phyloP scores from a whole-genome alignment of 495 filamentous ascomycete species.

The Wilcoxina mikolae region DNA sequence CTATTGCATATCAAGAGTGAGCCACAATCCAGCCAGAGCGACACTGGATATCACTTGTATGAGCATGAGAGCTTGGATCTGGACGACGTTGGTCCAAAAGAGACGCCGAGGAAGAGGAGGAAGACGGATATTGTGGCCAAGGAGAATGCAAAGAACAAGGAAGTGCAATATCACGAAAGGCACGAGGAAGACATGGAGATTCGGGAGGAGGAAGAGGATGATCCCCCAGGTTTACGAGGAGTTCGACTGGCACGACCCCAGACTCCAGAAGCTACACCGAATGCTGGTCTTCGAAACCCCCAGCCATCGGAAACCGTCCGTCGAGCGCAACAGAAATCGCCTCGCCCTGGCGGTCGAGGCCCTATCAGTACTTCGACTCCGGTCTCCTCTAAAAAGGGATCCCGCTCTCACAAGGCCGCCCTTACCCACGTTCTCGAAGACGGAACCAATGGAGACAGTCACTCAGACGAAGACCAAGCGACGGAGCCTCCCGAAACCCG shows the following conservation, averaged over 20 bases:
- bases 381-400: background rate
- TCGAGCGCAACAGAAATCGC: background rate
- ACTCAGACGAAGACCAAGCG: constrained; percentile 3
- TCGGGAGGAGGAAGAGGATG: background rate
- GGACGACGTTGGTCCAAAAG: constrained; percentile 44
- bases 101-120: constrained; percentile 46
- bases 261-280: background rate
- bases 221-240: background rate
- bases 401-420: background rate
- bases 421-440: constrained; percentile 17
- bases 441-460: constrained; percentile 12
- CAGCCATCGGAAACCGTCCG: background rate
- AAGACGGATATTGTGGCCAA: background rate
- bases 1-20: constrained; percentile 25
- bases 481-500: constrained; percentile 1
- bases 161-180: background rate
- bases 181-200: background rate
- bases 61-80: constrained; percentile 51
- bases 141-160: background rate
- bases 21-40: constrained; percentile 15
- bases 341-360: background rate
- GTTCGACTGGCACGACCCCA: background rate
- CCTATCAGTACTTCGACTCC: background rate
- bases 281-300: background rate
- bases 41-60: constrained; percentile 21